These are phyloP conservation scores for Lecanicillium sp. DNA, from an alignment of 2,329 filamentous ascomycete genomes.

Conservation along the genomic window DNA sequence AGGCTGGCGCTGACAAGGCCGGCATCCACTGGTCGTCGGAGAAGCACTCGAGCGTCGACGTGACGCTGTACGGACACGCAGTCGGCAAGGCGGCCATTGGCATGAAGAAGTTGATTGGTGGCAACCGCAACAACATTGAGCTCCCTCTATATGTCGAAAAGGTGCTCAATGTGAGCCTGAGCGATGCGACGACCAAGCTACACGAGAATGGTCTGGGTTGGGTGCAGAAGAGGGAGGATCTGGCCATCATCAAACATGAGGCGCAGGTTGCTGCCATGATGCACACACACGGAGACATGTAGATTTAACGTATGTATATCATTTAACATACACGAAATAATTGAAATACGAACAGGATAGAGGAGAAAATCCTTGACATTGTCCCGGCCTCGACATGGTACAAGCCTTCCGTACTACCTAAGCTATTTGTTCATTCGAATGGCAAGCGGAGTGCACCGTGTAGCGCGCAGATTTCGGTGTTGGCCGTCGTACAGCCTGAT, in stretches of 20 bases:
- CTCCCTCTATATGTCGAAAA: constrained; percentile 17
- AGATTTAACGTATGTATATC: too few species aligned
- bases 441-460: too few species aligned
- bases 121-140: constrained; percentile 18
- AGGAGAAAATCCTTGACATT: too few species aligned
- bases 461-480: too few species aligned
- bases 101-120: constrained; percentile 10
- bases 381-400: too few species aligned
- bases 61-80: constrained; percentile 15
- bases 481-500: too few species aligned
- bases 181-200: constrained; percentile 14
- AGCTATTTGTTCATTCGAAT: too few species aligned
- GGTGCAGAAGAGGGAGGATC: constrained; percentile 15
- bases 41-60: constrained; percentile 15
- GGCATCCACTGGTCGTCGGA: constrained; percentile 15
- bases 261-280: constrained; percentile 3
- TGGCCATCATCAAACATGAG: constrained; percentile 9
- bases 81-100: constrained; percentile 1
- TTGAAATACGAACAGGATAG: too few species aligned
- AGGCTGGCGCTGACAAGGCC: constrained; percentile 9
- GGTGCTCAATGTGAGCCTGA: constrained; percentile 15
- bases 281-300: not conserved
- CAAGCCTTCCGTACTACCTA: too few species aligned
- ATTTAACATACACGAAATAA: too few species aligned
- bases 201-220: constrained; percentile 16